Base-by-base conservation (phyloP, 2,329 filamentous ascomycete genomes). In the Teratosphaeria pseudoeucalypti region DNA sequence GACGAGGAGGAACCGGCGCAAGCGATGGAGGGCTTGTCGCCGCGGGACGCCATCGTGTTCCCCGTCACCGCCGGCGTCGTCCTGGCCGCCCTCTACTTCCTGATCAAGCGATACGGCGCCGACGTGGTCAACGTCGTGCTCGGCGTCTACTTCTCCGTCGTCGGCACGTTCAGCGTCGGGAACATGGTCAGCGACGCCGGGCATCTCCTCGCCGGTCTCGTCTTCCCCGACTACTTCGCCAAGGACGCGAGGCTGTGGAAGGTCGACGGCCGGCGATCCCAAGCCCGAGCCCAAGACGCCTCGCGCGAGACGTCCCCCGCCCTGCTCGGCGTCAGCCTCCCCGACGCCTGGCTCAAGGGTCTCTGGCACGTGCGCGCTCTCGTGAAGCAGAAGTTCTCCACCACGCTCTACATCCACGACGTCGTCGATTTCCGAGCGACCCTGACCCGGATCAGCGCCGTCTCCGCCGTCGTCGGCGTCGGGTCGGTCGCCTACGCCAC, bases 21-120 rank as follows among this genome's bases (percentile, higher is more conserved):
- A 62, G 79, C 79, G 64, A 83, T 87, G 77, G 85, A 88, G 67
- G 86, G 87, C 0, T 75, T 95, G 57, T 81, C 85, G 9, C 85
- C 88, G 1, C 85, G 83, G 0, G 92, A 97, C 73, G 92, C 90
- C 55, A 83, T 97, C 65, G 73, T 95, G 67, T 89, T 96, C 63
- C 94, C 92, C 1, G 66, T 96, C 34, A 78, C 91, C 58, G 92
- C 91, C 6, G 90, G 85, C 1, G 69, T 79, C 10, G 84, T 87
- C 1, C 82, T 97, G 9, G 81, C 85, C 52, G 85, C 85, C 5
- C 79, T 97, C 12, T 97, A 97, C 77, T 86, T 92, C 67, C 79
- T 96, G 61, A 90, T 97, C 70, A 90, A 95, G 72, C 94, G 87
- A 82, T 82, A 96, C 58, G 89, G 96, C 68, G 86, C 91, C 0